Percentiles rank a stretch among this genome's conserved stretches.
Conservation (phyloP, 257 asterid genomes). For the Salvia hispanica region DNA sequence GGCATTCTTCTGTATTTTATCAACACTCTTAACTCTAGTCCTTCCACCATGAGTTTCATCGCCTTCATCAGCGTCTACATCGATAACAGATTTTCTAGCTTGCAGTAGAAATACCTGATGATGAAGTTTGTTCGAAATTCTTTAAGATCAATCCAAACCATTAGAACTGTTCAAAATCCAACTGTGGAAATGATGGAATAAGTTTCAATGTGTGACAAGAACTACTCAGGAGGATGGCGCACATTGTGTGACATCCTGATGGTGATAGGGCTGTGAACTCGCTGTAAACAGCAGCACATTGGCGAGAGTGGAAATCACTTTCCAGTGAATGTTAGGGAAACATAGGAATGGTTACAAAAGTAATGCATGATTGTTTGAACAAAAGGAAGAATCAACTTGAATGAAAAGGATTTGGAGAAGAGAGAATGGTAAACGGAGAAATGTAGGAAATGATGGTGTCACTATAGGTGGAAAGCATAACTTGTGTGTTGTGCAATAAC, state of each 20-base stretch:
- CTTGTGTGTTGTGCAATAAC: neutral
- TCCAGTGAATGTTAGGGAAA: neutral
- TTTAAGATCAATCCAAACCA: neutral
- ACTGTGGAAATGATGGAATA: neutral
- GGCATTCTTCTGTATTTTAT: neutral
- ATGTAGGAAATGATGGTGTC: neutral
- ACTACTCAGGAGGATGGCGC: neutral
- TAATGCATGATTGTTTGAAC: neutral
- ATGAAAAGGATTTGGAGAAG: constrained; percentile 4
- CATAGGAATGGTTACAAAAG: neutral
- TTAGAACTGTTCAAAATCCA: neutral
- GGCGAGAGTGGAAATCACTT: neutral
- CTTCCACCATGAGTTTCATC: neutral
- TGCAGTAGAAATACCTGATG: neutral
- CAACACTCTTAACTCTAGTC: neutral
- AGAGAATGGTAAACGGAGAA: neutral
- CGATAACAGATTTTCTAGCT: neutral
- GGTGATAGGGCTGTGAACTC: neutral
- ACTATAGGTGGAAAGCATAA: neutral
- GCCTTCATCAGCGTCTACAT: neutral
- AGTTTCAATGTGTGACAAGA: neutral
- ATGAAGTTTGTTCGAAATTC: neutral
- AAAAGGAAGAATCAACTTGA: neutral
- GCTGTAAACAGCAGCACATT: neutral
- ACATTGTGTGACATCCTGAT: neutral